Base-by-base conservation (phyloP, 805 yeast species). In the Starmera amethionina region DNA sequence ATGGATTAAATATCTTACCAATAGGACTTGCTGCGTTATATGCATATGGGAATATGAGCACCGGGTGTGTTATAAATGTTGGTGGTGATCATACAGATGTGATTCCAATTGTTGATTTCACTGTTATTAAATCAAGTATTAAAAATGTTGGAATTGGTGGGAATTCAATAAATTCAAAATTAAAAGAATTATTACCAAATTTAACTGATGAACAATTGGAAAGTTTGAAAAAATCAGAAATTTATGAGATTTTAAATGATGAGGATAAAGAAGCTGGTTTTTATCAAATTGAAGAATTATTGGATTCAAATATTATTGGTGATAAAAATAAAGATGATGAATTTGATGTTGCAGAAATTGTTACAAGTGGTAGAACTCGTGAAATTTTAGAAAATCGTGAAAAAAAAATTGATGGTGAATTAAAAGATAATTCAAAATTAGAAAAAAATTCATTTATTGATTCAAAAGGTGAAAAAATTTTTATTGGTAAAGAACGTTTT, bases 401-500 rank as follows among this genome's bases (percentile, higher is more conserved):
- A 51, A 67, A 63, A 48, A 64, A 67, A 41, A 6, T 4, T 7
- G 58, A 62, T 46, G 66, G 69, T 52, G 46, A 56, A 42, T 28
- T 47, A 46, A 47, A 52, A 1, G 67, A 73, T 30, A 89, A 90
- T 61, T 67, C 73, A 32, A 90, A 86, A 53, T 58, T 80, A 43
- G 90, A 83, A 50, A 70, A 64, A n/a, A 89, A 88, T 58, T 57
- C 68, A 7, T 90, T 89, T 55, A 56, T 66, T 28, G 95, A 84
- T 59, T 59, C 70, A 9, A 52, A 60, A 5, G 82, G 85, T 4
- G 64, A 71, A 37, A 63, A 64, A 40, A 56, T 83, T n/a, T 65
- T 65, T 8, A 77, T 90, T n/a, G 97, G 97, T 3, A 83, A 79
- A 44, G 95, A 88, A 63, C 70, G 97, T 51, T 90, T 90, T 60